These are phyloP conservation scores for Diaporthe sp. DNA, from an alignment of 2,329 filamentous ascomycete species.

Conservation along the genomic window DNA sequence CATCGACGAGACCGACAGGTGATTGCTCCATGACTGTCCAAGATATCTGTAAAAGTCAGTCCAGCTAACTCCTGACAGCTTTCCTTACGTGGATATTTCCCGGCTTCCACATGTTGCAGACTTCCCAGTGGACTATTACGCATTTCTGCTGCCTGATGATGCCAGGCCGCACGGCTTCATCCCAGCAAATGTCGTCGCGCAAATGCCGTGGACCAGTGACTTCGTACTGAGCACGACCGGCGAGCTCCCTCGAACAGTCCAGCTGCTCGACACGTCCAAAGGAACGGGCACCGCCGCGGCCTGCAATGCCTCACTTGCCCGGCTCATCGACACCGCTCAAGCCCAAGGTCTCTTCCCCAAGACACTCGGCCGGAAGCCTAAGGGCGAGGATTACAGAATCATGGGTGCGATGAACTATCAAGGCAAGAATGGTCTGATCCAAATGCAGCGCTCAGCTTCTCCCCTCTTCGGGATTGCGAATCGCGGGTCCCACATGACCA, in stretches of 20 bases:
- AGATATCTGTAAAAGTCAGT: background rate
- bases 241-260: conserved; percentile 44
- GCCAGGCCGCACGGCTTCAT: conserved; percentile 61
- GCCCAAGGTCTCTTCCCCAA: conserved; percentile 50
- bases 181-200: conserved; percentile 54
- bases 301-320: conserved; percentile 52
- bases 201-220: conserved; percentile 56
- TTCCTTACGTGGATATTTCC: conserved; percentile 53
- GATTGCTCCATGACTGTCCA: background rate
- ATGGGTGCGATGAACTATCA: conserved; percentile 39
- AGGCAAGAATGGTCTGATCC: conserved; percentile 35
- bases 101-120: conserved; percentile 48
- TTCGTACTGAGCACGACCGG: conserved; percentile 45
- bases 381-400: conserved; percentile 49
- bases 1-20: conserved; percentile 34
- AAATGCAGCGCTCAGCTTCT: conserved; percentile 56
- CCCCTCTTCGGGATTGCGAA: conserved; percentile 71
- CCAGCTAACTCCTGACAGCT: conserved; percentile 45
- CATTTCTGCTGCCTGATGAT: conserved; percentile 57
- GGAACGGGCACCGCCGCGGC: conserved; percentile 41
- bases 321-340: conserved; percentile 51
- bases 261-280: conserved; percentile 42
- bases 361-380: conserved; percentile 40
- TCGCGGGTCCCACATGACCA: conserved; percentile 72
- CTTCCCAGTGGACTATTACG: conserved; percentile 45